These are phyloP conservation scores for Yamadazyma sp. DNA, from an alignment of 805 yeast species.

Conservation along the genomic window DNA sequence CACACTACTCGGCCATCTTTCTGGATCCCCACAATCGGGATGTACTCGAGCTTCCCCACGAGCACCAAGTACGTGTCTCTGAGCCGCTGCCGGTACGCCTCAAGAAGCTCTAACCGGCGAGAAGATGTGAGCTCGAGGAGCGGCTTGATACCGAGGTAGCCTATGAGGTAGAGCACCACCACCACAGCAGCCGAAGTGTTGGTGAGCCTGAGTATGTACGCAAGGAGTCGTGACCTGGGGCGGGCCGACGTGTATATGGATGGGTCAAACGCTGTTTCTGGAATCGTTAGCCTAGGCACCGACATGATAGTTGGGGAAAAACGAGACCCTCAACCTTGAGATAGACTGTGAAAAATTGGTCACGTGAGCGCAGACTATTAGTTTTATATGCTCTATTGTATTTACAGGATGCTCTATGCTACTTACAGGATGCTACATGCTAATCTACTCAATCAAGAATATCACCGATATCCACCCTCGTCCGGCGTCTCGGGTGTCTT, in stretches of 20 bases:
- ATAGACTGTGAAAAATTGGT: neutral
- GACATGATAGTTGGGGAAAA: too few relatives aligned
- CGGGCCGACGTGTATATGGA: slow-evolving; percentile 20
- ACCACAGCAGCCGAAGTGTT: slow-evolving; percentile 34
- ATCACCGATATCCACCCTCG: slow-evolving; percentile 3
- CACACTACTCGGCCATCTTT: slow-evolving; percentile 32
- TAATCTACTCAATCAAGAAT: slow-evolving; percentile 3
- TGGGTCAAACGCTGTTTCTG: slow-evolving; percentile 41
- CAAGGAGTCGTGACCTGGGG: slow-evolving; percentile 23
- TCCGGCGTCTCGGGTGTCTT: neutral
- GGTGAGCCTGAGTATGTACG: slow-evolving; percentile 31
- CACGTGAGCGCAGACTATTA: too few relatives aligned
- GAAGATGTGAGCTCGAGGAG: slow-evolving; percentile 28
- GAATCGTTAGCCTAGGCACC: slow-evolving; percentile 29
- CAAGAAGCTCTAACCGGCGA: slow-evolving; percentile 36
- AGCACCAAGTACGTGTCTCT: slow-evolving; percentile 37
- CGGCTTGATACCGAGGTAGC: slow-evolving; percentile 35
- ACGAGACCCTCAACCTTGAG: too few relatives aligned
- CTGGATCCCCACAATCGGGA: slow-evolving; percentile 39
- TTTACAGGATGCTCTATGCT: slow-evolving; percentile 3
- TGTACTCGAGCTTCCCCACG: slow-evolving; percentile 33
- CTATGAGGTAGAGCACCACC: slow-evolving; percentile 30
- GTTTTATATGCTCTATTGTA: neutral
- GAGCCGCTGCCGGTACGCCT: slow-evolving; percentile 29
- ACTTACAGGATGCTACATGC: too few relatives aligned